Base-by-base conservation (phyloP, 768 basidiomycete species). In the Tremella yokohamensis region DNA sequence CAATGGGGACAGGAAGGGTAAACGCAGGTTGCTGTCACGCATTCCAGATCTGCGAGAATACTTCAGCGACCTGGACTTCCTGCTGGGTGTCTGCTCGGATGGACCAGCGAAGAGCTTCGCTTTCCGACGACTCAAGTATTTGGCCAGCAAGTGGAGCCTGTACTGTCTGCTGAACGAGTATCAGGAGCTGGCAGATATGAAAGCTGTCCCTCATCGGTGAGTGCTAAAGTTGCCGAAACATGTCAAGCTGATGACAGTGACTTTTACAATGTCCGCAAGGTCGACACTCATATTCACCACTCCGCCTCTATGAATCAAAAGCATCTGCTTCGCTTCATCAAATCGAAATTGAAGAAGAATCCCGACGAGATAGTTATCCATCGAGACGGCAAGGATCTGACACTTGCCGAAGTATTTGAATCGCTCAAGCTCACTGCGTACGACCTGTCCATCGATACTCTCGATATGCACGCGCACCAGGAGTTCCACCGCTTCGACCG, bases 281-380 rank as follows among this genome's bases (percentile, higher is more conserved):
- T 99, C 59, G 96, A 99, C 73, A 99, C 96, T 8, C 96, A 99
- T 77, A 90, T 99, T 25, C 96, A 99, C 70, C 90, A 98, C 74
- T 94, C 94, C 2, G 96, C 93, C 60, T 89, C 90, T 78, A 97
- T 98, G 93, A 99, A 99, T 75, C 96, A 99, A 77, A 99, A 99
- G 76, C 96, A 99, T 79, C 79, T 99, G 18, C 80, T 99, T 12
- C 90, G 96, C 8, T 98, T 99, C 79, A 97, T 99, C 80, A 99
- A 99, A 77, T 85, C 87, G n/a, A 76, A 76, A 57, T 57, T 76
- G 65, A 76, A 70, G 64, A 70, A 67, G 49, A 57, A 54, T 16
- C 72, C 75, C n/a, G 64, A 76, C 60, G 94, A 99, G 70, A 83
- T 92, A 29, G 96, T 99, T 29, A 98, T 94, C 56, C 89, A 89